These are phyloP conservation scores for Septoria petroselini DNA, from an alignment of 2,329 filamentous ascomycete species.

Conservation along the genomic window DNA sequence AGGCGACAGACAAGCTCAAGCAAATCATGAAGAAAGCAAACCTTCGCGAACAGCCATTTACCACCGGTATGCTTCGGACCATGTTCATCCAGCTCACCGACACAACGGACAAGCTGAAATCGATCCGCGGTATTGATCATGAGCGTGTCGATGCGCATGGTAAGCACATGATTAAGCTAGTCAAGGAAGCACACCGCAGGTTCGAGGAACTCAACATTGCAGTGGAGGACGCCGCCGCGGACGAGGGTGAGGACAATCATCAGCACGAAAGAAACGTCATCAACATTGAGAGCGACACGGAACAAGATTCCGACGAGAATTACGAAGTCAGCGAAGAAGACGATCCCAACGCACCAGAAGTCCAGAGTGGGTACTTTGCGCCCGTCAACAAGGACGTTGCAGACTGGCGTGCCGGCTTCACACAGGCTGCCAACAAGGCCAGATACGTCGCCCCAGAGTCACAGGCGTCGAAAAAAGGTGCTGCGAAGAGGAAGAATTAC, in stretches of 20 bases:
- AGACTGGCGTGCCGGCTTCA: slow-evolving; percentile 10
- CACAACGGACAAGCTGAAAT: slow-evolving; percentile 59
- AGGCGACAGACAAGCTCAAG: slow-evolving; percentile 61
- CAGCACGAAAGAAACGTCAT: slow-evolving; percentile 52
- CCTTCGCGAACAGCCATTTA: slow-evolving; percentile 61
- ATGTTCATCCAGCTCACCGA: slow-evolving; percentile 71
- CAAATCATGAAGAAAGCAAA: slow-evolving; percentile 59
- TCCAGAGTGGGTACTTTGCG: slow-evolving; percentile 6
- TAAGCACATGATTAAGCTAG: slow-evolving; percentile 57
- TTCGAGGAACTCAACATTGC: slow-evolving; percentile 43
- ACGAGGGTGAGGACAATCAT: slow-evolving; percentile 39
- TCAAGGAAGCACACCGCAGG: slow-evolving; percentile 44
- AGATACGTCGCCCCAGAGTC: slow-evolving; percentile 1
- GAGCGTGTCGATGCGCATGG: slow-evolving; percentile 64
- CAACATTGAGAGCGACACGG: slow-evolving; percentile 12
- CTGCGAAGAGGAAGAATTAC: slow-evolving; percentile 6
- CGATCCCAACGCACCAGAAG: slow-evolving; percentile 38
- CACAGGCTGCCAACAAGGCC: slow-evolving; percentile 6
- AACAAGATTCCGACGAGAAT: slow-evolving; percentile 17
- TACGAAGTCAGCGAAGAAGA: slow-evolving; percentile 1
- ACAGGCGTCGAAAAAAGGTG: slow-evolving; percentile 2
- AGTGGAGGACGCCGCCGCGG: slow-evolving; percentile 30
- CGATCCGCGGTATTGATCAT: slow-evolving; percentile 60
- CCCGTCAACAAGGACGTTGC: slow-evolving; percentile 12
- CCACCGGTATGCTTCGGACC: slow-evolving; percentile 64